Evolutionary conservation across 108 stramenopile species (phyloP), one percentile per base, ranked within the genome.

Genomic region (Pseudonitzschia multiseries): DNA sequence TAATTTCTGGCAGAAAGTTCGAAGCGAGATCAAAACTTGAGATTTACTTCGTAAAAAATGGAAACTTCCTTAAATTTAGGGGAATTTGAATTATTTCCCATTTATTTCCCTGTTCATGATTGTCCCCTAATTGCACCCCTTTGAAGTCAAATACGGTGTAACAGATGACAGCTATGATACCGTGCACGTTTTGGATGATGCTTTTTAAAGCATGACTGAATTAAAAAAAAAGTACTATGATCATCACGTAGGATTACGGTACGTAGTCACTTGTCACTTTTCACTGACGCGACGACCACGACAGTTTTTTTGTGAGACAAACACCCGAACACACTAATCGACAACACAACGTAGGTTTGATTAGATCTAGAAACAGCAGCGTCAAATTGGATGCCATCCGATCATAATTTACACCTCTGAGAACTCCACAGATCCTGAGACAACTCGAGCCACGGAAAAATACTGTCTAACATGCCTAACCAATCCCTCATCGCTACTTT

Each of bases 271-370:
- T 48, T 48, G 46, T 14, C 46, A 48, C 46, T 48, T 48, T 48
- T 5, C 54, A 56, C 54, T 56, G 54, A 56, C 54, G 54, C 54
- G 10, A 56, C 54, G 22, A 56, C 54, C 54, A 56, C 54, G 54
- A 56, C 54, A 56, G 54, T 22, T 56, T 24, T 2, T 26, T 56
- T 56, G 24, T 26, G 26, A 56, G 54, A 56, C 54, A 26, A 26
- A 56, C 54, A 26, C 24, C 54, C 21, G 54, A 56, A 56, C 54
- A 56, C 54, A 51, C 50, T n/a, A 10, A 3, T 22, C 24, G 24
- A 56, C n/a, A 56, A 56, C 22, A 56, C 54, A 56, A 8, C 22
- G 2, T 10, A 8, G 8, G 17, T 56, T 21, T 26, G 3, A 56
- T 24, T 56, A 56, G 46, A 48, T 48, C 14, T 27, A 59, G 61